A percentile compares a stretch with the other conserved stretches of the same genome.
phyloP scores from a whole-genome alignment of 2,329 filamentous ascomycete species.

The Clarireedia homoeocarpa region DNA sequence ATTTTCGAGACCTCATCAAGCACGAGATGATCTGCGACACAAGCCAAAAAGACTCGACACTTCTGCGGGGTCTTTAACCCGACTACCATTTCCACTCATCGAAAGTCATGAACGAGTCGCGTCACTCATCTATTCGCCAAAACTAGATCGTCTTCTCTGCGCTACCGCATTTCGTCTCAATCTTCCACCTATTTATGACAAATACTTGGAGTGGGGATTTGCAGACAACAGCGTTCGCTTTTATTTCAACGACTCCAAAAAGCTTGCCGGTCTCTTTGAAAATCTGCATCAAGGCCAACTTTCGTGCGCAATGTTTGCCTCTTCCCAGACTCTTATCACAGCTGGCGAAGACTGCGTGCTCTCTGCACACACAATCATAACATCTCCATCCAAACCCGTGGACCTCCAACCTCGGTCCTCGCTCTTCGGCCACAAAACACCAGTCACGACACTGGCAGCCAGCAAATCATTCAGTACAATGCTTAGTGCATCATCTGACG shows the following conservation, averaged over 20 bases:
- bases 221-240: constrained; percentile 89
- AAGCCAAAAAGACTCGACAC: constrained; percentile 68
- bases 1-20: constrained; percentile 72
- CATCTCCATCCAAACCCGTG: constrained; percentile 56
- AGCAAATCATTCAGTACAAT: constrained; percentile 85
- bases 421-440: constrained; percentile 82
- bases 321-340: constrained; percentile 85
- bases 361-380: constrained; percentile 69
- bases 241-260: constrained; percentile 75
- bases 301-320: constrained; percentile 74
- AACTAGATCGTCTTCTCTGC: constrained; percentile 75
- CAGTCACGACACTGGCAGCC: constrained; percentile 74
- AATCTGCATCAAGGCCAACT: constrained; percentile 90
- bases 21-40: constrained; percentile 60
- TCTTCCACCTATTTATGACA: constrained; percentile 78
- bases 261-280: constrained; percentile 81
- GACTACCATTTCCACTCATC: constrained; percentile 70
- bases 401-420: constrained; percentile 73
- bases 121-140: constrained; percentile 69
- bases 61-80: constrained; percentile 65
- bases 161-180: constrained; percentile 80
- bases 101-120: constrained; percentile 68
- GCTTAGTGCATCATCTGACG: constrained; percentile 74
- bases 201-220: constrained; percentile 93
- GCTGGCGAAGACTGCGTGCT: constrained; percentile 89